These are phyloP conservation scores for Gaultheria prostrata DNA, from an alignment of 148 eudicot species.

Conservation along the genomic window DNA sequence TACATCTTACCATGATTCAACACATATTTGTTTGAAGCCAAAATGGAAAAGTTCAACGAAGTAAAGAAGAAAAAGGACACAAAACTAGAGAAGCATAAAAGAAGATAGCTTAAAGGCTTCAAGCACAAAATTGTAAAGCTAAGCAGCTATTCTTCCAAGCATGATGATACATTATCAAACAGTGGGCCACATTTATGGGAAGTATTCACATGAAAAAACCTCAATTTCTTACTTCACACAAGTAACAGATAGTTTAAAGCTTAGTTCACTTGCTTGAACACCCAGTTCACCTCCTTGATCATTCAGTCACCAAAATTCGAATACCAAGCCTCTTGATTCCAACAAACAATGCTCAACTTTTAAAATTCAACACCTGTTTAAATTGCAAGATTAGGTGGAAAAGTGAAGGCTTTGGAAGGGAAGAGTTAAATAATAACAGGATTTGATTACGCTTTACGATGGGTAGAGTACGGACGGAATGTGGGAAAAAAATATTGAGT, in stretches of 20 bases:
- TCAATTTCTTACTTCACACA: neutral
- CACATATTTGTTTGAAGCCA: neutral
- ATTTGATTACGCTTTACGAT: neutral
- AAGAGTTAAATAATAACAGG: neutral
- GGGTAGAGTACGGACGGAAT: neutral
- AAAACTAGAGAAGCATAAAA: neutral
- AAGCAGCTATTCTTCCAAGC: neutral
- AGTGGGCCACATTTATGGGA: neutral
- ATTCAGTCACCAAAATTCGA: neutral
- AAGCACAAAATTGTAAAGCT: neutral
- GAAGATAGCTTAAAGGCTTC: neutral
- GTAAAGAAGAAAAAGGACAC: neutral
- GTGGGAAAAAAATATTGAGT: neutral
- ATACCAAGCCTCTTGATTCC: neutral
- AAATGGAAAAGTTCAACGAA: neutral
- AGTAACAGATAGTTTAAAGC: neutral
- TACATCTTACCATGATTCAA: slow-evolving; percentile 4
- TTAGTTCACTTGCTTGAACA: neutral
- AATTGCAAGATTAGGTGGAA: neutral
- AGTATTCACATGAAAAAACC: neutral
- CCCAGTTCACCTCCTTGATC: neutral
- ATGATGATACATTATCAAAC: neutral
- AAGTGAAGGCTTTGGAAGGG: neutral
- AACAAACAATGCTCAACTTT: neutral
- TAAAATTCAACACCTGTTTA: neutral